phyloP scores from a whole-genome alignment of 1,284 basidiomycete species.

The Rhodotorula sp. region DNA sequence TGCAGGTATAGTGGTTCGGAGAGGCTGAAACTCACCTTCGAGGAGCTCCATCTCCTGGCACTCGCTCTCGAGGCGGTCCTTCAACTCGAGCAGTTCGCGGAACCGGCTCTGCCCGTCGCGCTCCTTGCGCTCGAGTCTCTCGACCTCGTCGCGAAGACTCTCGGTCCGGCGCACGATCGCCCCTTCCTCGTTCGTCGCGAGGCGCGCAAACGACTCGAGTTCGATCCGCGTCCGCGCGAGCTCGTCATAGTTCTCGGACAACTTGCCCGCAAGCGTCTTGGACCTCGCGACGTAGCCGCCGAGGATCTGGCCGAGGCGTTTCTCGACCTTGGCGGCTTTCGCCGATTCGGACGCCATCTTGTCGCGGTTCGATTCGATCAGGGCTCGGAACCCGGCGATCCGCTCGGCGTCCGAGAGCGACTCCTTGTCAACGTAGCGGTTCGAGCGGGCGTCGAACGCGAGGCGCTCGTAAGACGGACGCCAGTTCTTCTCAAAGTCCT shows the following conservation, averaged over 20 bases:
- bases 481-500: constrained; percentile 64
- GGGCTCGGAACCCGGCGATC: constrained; percentile 62
- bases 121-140: constrained; percentile 71
- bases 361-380: constrained; percentile 66
- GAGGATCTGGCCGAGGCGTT: constrained; percentile 80
- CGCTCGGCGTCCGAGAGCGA: constrained; percentile 61
- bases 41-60: constrained; percentile 45
- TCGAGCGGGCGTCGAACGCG: constrained; percentile 60
- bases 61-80: constrained; percentile 63
- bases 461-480: constrained; percentile 61
- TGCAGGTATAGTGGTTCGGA: no score
- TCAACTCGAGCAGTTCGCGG: constrained; percentile 73
- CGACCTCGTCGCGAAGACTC: constrained; percentile 77
- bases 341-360: constrained; percentile 76
- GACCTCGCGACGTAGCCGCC: constrained; percentile 87
- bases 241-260: constrained; percentile 67
- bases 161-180: constrained; percentile 72
- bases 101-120: constrained; percentile 72
- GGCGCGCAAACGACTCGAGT: constrained; percentile 69
- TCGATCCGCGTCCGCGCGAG: constrained; percentile 67
- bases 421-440: constrained; percentile 66
- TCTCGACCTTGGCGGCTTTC: constrained; percentile 82
- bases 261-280: constrained; percentile 64
- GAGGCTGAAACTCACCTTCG: constrained; percentile 50
- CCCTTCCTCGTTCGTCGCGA: constrained; percentile 68